Evolutionary conservation across 768 basidiomycete genomes (phyloP), one percentile per base, ranked within the genome.

Genomic region (Amanita rubescens): DNA sequence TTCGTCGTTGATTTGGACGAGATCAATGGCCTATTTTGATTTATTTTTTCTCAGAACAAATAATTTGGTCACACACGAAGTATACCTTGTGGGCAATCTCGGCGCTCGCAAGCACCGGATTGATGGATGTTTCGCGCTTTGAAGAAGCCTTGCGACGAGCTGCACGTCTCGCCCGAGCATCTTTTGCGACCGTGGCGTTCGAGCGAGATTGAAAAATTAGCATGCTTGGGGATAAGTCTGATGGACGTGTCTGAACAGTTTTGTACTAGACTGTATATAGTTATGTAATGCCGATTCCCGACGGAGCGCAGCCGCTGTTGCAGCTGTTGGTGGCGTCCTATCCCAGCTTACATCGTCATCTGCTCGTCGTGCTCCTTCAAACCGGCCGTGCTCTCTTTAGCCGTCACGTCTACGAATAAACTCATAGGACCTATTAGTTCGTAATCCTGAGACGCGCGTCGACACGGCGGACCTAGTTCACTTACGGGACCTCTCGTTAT

Each of bases 71-170:
- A 17, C 11, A 33, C 37, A 34, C 19, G 41, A 44, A 14, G n/a
- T 30, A 71, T 56, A 86, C 86, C 63, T 75, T 65, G 59, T 81
- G 77, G 0, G 81, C 81, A 61, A 72, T 80, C 60, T 81, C 69
- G 8, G 84, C 76, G 52, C 72, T 79, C 33, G 71, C 65, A 14
- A 87, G 63, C 43, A 86, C 86, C 9, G 85, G 86, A 58, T 85
- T 89, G 39, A 51, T 51, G 57, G 42, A 56, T 43, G 54, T 60
- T 59, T 61, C 62, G 62, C 39, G 57, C 55, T 55, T 53, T 55
- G 43, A 46, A 58, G 47, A 63, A 49, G 41, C 49, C 38, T 43
- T 42, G 35, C 33, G 45, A 25, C 41, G 27, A 55, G 44, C 22
- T 53, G 34, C 44, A 34, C 37, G 19, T 6, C 33, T n/a, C 11